Conservation (phyloP, 345 rosid species). For the Geranium brycei region DNA sequence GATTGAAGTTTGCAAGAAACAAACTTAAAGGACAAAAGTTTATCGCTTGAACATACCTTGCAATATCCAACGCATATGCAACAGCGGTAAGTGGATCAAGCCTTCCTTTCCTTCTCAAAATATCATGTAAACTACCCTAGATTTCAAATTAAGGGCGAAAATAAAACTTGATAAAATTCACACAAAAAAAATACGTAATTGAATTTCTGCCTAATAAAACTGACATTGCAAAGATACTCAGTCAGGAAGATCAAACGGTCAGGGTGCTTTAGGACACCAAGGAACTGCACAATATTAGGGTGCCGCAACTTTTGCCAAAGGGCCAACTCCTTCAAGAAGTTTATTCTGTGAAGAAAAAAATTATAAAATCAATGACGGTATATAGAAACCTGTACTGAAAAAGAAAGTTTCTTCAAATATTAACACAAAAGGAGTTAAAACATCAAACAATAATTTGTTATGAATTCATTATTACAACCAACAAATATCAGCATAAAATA, state of each 20-base stretch:
- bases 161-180: slow-evolving; percentile 10
- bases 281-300: slow-evolving; percentile 64
- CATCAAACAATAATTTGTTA: too few relatives aligned
- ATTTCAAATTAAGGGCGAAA: slow-evolving; percentile 6
- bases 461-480: too few relatives aligned
- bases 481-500: too few relatives aligned
- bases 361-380: background rate
- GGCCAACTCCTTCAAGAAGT: slow-evolving; percentile 46
- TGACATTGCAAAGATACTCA: slow-evolving; percentile 50
- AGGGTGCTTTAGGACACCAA: slow-evolving; percentile 46
- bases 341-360: slow-evolving; percentile 15
- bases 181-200: background rate
- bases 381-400: background rate
- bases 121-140: slow-evolving; percentile 53
- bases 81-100: slow-evolving; percentile 39
- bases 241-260: slow-evolving; percentile 50
- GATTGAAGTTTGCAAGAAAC: background rate
- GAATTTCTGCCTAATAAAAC: slow-evolving; percentile 10
- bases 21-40: slow-evolving; percentile 3
- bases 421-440: too few relatives aligned
- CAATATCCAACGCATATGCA: slow-evolving; percentile 51
- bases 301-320: slow-evolving; percentile 56
- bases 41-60: slow-evolving; percentile 27
- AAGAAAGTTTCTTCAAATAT: too few relatives aligned
- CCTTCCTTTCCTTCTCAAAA: slow-evolving; percentile 38